Base-by-base conservation (phyloP, 2,329 filamentous ascomycete species). In the Ceratocystis papillata region DNA sequence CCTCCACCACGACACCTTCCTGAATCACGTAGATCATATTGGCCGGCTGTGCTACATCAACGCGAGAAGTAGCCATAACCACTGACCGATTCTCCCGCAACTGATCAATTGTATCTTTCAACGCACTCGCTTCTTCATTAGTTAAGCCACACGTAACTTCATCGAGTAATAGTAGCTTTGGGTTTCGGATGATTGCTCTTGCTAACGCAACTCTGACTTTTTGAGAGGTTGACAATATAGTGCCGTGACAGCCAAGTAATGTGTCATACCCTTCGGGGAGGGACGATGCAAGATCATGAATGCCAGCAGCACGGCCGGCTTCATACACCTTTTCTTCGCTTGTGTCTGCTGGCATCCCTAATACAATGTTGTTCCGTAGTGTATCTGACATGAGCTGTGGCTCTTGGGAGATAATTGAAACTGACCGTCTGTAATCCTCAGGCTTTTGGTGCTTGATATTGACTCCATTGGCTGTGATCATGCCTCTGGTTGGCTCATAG, bases 221-320 rank as follows among this genome's bases (percentile, higher is more conserved):
- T 71, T 89, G 86, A 0, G 86, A 86, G 5, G 86, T 85, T 6
- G 82, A 86, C 0, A 88, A 75, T 63, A 85, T 81, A 45, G 83
- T 81, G 1, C 85, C 86, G 10, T 80, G 79, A 70, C 87, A 82
- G 5, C 86, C 86, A 6, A 87, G 82, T 6, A 78, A 75, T 0
- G 85, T 86, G 1, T 81, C 77, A 70, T 79, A 78, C 1, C 76
- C 76, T 12, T 74, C 70, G 0, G 89, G 84, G 0, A 97, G 80
- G 1, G 85, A 87, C 17, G 76, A 72, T 69, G 96, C 84, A 74
- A 95, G 96, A 0, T 89, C 85, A 71, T 92, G 83, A 66, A 96
- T 86, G 0, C 87, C 85, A 0, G 84, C 83, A 46, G 80, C 77
- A 1, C 77, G 77, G 0, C 86, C 64, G 6, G 66, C 66, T 10